Conservation (phyloP, 257 asterid species). For the Perilla frutescens region DNA sequence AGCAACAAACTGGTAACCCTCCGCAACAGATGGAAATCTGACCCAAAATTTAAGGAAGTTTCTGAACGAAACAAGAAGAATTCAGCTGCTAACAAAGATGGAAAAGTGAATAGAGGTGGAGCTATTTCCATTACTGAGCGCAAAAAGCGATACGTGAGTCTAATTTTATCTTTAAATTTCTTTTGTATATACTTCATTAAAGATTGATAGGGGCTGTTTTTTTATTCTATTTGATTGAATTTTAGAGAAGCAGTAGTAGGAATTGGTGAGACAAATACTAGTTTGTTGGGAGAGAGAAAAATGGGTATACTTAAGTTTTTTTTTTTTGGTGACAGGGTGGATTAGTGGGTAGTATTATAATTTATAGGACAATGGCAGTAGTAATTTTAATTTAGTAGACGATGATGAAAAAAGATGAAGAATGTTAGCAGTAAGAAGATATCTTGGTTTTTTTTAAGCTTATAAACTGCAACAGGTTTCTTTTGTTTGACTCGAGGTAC, state of each 20-base stretch:
- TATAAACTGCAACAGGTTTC: constrained; percentile 12
- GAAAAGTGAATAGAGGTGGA: no score
- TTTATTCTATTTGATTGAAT: constrained; percentile 8
- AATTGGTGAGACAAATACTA: not conserved
- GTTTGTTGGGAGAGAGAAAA: constrained; percentile 20
- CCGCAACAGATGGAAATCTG: no score
- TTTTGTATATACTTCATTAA: no score
- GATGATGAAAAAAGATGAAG: constrained; percentile 33
- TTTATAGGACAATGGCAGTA: constrained; percentile 30
- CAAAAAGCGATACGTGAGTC: no score
- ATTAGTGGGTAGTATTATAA: constrained; percentile 20
- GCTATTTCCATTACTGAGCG: no score
- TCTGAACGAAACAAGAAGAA: no score
- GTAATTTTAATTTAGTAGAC: constrained; percentile 39
- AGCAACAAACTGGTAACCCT: no score
- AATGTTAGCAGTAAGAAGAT: constrained; percentile 31
- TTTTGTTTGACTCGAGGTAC: constrained; percentile 47
- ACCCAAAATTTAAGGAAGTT: no score
- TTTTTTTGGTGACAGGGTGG: constrained; percentile 20
- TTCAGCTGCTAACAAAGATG: no score
- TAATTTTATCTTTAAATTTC: no score
- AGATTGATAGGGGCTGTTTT: not conserved
- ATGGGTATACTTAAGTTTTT: constrained; percentile 25
- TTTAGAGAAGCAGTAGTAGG: not conserved
- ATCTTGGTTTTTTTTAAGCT: constrained; percentile 19